Evolutionary conservation across 2,329 filamentous ascomycete species (phyloP).

Genomic region (Aspergillus sojae): DNA sequence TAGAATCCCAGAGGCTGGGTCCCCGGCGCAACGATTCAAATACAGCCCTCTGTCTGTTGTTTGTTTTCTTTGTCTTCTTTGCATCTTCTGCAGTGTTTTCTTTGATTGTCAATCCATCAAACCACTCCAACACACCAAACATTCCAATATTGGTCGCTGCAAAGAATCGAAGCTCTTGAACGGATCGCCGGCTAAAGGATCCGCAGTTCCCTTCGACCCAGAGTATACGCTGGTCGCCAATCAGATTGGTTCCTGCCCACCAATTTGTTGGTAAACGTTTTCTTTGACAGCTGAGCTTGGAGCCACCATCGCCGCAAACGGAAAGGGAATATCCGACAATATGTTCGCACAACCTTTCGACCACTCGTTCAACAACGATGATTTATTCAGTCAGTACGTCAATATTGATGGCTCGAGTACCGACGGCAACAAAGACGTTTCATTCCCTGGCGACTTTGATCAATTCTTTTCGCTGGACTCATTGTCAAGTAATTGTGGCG

Average conservation of each 20-base stretch:
- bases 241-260: constrained; percentile 27
- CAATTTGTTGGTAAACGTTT: constrained; percentile 18
- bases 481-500: constrained; percentile 56
- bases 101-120: constrained; percentile 41
- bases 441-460: constrained; percentile 53
- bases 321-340: constrained; percentile 53
- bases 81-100: constrained; percentile 45
- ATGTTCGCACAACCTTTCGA: constrained; percentile 52
- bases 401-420: constrained; percentile 58
- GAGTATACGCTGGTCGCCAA: constrained; percentile 31
- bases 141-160: constrained; percentile 24
- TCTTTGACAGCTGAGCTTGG: constrained; percentile 24
- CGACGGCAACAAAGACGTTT: constrained; percentile 51
- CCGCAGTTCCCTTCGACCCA: constrained; percentile 25
- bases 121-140: constrained; percentile 27
- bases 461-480: constrained; percentile 55
- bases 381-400: constrained; percentile 66
- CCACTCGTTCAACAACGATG: constrained; percentile 55
- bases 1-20: constrained; percentile 41
- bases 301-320: constrained; percentile 39
- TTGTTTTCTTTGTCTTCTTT: constrained; percentile 49
- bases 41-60: constrained; percentile 42
- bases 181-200: constrained; percentile 25
- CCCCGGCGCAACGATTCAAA: constrained; percentile 37
- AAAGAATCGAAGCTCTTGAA: constrained; percentile 2